phyloP scores from a whole-genome alignment of 441 rosid genomes.

The Pelargonium fulgidum region DNA sequence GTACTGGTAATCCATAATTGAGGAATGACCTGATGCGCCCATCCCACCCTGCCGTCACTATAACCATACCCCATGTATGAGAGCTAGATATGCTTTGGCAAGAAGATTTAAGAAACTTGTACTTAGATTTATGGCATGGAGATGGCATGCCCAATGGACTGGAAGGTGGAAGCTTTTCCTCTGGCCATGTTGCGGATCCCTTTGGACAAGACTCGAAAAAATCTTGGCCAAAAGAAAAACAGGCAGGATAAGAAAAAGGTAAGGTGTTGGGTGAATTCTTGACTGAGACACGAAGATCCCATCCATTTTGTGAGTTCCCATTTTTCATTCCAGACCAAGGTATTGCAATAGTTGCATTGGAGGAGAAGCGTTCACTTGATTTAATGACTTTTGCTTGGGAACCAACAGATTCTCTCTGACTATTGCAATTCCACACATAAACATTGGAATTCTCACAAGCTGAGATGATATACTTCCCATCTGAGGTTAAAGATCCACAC shows the following conservation, averaged over 20 bases:
- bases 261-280: conserved; percentile 25
- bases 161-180: conserved; percentile 68
- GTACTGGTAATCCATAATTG: conserved; percentile 81
- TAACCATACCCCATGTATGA: conserved; percentile 85
- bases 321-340: conserved; percentile 71
- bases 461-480: conserved; percentile 82
- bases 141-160: conserved; percentile 33
- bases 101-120: conserved; percentile 54
- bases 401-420: conserved; percentile 27
- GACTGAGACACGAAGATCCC: conserved; percentile 25
- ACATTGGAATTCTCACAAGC: conserved; percentile 81
- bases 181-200: conserved; percentile 94
- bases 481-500: conserved; percentile 62
- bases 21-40: conserved; percentile 84
- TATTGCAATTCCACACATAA: conserved; percentile 62
- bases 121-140: conserved; percentile 50
- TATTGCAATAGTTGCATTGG: conserved; percentile 69
- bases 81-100: conserved; percentile 53
- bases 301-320: conserved; percentile 22
- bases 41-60: conserved; percentile 90
- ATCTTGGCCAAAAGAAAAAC: conserved; percentile 52
- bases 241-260: conserved; percentile 32
- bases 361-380: conserved; percentile 68
- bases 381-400: conserved; percentile 39
- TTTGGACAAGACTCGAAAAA: conserved; percentile 67